phyloP scores from a whole-genome alignment of 139 green algal genomes.

The Nannochloris sp. region DNA sequence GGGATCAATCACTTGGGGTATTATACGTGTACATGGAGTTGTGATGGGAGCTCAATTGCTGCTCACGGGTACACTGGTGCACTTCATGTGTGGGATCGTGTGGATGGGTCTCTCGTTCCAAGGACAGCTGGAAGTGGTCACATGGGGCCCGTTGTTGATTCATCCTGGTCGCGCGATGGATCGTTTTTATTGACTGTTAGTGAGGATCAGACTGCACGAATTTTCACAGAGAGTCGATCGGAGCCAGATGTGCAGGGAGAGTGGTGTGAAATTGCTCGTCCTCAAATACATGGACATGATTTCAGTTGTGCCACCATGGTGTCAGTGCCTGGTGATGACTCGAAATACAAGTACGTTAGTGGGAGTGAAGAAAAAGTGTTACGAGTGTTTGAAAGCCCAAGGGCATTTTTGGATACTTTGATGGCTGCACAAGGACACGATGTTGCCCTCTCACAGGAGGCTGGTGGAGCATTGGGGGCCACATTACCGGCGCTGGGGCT shows the following conservation, averaged over 20 bases:
- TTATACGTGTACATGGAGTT: slow-evolving; percentile 53
- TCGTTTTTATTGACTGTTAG: slow-evolving; percentile 57
- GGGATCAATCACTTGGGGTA: slow-evolving; percentile 62
- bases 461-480: slow-evolving; percentile 48
- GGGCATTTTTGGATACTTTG: slow-evolving; percentile 52
- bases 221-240: slow-evolving; percentile 31
- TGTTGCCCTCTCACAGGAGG: not conserved
- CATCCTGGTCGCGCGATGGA: slow-evolving; percentile 60
- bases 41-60: slow-evolving; percentile 48
- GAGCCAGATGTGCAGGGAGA: not conserved
- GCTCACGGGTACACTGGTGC: slow-evolving; percentile 87
- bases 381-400: slow-evolving; percentile 79
- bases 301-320: slow-evolving; percentile 60
- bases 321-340: not conserved
- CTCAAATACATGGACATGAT: slow-evolving; percentile 94
- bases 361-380: slow-evolving; percentile 94
- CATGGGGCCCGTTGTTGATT: slow-evolving; percentile 64
- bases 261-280: slow-evolving; percentile 89
- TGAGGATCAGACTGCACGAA: slow-evolving; percentile 73
- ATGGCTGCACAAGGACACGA: slow-evolving; percentile 17
- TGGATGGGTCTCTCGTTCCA: not conserved
- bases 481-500: slow-evolving; percentile 79
- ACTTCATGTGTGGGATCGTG: slow-evolving; percentile 76
- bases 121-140: slow-evolving; percentile 68
- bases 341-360: slow-evolving; percentile 44